Conservation (phyloP, 2,329 filamentous ascomycete species). For the Alternaria sp. region DNA sequence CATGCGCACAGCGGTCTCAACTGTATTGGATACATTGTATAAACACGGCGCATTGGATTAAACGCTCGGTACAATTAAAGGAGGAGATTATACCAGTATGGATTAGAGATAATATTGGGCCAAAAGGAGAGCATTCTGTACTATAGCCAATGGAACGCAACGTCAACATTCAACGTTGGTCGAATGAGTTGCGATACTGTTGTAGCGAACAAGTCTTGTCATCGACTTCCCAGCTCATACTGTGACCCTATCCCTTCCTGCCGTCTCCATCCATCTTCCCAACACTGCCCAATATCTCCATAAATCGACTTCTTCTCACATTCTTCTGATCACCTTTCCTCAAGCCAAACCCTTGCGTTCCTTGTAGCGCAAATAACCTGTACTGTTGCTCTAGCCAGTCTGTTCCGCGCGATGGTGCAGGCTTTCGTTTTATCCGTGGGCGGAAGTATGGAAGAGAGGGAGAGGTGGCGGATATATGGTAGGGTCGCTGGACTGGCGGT, state of each 20-base stretch:
- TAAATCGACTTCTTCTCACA: background rate
- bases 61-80: conserved; percentile 15
- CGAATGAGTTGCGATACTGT: too few species aligned
- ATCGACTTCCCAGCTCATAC: too few species aligned
- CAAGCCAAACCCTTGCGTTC: conserved; percentile 5
- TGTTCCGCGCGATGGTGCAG: conserved; percentile 13
- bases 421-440: conserved; percentile 12
- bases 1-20: background rate
- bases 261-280: background rate
- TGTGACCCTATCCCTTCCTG: too few species aligned
- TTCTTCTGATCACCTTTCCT: background rate
- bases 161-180: background rate
- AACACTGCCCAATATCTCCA: conserved; percentile 6
- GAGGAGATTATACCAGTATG: conserved; percentile 2
- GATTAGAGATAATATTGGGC: background rate
- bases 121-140: background rate
- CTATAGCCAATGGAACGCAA: background rate
- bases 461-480: background rate
- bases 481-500: background rate
- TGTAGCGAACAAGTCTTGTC: too few species aligned
- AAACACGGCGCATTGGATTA: conserved; percentile 34
- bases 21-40: conserved; percentile 38
- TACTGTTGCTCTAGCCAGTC: conserved; percentile 24
- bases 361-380: conserved; percentile 2
- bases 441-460: background rate